These are phyloP conservation scores for Aegilops longissima DNA, from an alignment of 176 grass and related monocot genomes.

Conservation along the genomic window DNA sequence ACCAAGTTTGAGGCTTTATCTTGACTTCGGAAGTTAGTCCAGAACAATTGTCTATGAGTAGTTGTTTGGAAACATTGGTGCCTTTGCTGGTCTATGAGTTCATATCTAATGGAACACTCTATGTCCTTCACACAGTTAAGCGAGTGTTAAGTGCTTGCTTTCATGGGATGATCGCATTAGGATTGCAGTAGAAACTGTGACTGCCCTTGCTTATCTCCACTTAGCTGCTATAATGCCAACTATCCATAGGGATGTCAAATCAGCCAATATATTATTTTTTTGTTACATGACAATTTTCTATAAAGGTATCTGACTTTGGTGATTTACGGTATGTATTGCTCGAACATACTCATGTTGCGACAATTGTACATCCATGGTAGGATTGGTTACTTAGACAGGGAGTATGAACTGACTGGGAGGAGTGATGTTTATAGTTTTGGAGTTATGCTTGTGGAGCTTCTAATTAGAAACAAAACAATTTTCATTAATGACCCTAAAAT, in stretches of 20 bases:
- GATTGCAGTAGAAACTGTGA: neutral
- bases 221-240: neutral
- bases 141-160: neutral
- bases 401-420: too few relatives aligned
- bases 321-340: too few relatives aligned
- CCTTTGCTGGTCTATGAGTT: neutral
- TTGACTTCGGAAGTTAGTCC: too few relatives aligned
- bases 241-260: neutral
- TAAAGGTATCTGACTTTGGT: too few relatives aligned
- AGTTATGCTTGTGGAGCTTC: neutral
- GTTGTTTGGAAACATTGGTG: neutral
- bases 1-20: too few relatives aligned
- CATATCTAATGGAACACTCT: neutral
- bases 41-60: neutral
- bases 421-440: neutral
- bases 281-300: neutral
- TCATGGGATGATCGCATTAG: neutral
- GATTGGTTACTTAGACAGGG: too few relatives aligned
- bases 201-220: neutral
- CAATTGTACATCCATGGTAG: too few relatives aligned
- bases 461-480: too few relatives aligned
- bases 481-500: too few relatives aligned
- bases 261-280: neutral
- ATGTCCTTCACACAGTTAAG: neutral
- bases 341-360: too few relatives aligned